These are phyloP conservation scores for Platanthera guangdongensis DNA, from an alignment of 106 monocot species.

Conservation along the genomic window DNA sequence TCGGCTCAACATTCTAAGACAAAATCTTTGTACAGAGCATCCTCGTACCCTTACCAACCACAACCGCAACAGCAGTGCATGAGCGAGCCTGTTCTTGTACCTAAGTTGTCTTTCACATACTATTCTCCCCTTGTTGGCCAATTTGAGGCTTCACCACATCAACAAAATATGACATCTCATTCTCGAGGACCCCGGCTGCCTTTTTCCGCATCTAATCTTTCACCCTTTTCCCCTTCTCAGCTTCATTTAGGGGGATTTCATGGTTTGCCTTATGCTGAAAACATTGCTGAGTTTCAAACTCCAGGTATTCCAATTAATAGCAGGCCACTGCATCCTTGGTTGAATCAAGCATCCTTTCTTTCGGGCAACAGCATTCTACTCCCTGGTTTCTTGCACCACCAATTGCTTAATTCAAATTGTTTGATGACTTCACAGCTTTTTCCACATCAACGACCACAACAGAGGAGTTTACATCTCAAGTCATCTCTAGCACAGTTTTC, in stretches of 20 bases:
- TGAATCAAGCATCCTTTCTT: slow-evolving; percentile 19
- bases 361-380: slow-evolving; percentile 18
- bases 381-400: slow-evolving; percentile 33
- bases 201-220: slow-evolving; percentile 23
- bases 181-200: slow-evolving; percentile 13
- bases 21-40: slow-evolving; percentile 55
- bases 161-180: slow-evolving; percentile 13
- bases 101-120: slow-evolving; percentile 41
- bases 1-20: slow-evolving; percentile 30
- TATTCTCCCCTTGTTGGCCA: slow-evolving; percentile 46
- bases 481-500: too few species aligned
- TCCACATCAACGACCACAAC: too few species aligned
- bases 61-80: slow-evolving; percentile 16
- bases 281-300: slow-evolving; percentile 16
- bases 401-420: slow-evolving; percentile 32
- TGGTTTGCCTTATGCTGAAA: slow-evolving; percentile 17
- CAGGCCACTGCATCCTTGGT: slow-evolving; percentile 16
- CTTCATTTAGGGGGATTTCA: slow-evolving; percentile 12
- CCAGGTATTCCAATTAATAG: slow-evolving; percentile 13
- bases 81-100: slow-evolving; percentile 36
- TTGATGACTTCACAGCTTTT: slow-evolving; percentile 14
- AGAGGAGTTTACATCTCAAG: too few species aligned
- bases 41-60: slow-evolving; percentile 55
- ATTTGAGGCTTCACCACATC: too few species aligned
- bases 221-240: slow-evolving; percentile 15